Conservation (phyloP, 2,329 filamentous ascomycete genomes). For the Aspergillus neoniger region DNA sequence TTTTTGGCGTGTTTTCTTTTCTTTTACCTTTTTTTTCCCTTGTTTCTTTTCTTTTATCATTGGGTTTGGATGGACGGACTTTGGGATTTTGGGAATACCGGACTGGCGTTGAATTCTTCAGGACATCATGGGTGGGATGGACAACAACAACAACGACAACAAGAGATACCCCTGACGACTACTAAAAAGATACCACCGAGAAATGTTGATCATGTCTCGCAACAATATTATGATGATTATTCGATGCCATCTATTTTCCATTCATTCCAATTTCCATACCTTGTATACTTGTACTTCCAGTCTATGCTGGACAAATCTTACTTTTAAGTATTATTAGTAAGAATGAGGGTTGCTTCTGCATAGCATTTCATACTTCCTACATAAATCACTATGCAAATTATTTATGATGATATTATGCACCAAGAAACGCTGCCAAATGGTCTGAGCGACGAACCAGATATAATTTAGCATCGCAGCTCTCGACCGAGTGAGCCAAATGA, state of each 20-base stretch:
- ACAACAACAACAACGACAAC: background rate
- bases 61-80: slow-evolving; percentile 11
- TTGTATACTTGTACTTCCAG: no score
- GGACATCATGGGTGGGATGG: background rate
- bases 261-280: background rate
- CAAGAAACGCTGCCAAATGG: no score
- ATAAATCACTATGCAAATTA: no score
- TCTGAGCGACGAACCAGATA: no score
- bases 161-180: background rate
- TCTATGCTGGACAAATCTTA: no score
- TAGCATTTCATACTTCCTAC: no score
- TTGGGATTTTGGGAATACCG: slow-evolving; percentile 10
- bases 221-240: background rate
- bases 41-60: slow-evolving; percentile 9
- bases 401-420: no score
- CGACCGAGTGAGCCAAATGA: background rate
- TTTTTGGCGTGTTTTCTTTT: slow-evolving; percentile 15
- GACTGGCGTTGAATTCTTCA: background rate
- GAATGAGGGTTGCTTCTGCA: no score
- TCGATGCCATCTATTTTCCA: background rate
- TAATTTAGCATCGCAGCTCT: no score
- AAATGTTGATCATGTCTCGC: background rate
- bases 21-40: slow-evolving; percentile 7
- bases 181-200: background rate
- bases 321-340: no score